These are phyloP conservation scores for Mycogone perniciosa DNA, from an alignment of 2,329 filamentous ascomycete genomes.

Conservation along the genomic window DNA sequence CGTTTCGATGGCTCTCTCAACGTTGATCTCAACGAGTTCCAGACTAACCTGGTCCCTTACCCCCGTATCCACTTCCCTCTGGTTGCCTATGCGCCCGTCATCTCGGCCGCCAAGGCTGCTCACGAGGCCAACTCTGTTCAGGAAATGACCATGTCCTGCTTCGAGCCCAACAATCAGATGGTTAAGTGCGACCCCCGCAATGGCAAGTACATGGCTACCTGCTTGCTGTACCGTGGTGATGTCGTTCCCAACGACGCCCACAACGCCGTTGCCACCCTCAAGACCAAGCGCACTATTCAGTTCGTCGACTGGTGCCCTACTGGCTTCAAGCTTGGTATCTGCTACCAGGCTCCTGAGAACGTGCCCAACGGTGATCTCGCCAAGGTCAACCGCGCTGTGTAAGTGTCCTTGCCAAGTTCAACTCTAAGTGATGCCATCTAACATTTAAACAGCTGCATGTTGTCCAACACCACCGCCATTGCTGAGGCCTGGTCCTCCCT, in stretches of 20 bases:
- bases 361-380: conserved; percentile 96
- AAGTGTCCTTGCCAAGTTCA: conserved; percentile 40
- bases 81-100: conserved; percentile 89
- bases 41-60: conserved; percentile 99
- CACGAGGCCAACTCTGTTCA: conserved; percentile 98
- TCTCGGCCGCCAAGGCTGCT: conserved; percentile 90
- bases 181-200: conserved; percentile 98
- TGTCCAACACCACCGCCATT: conserved; percentile 97
- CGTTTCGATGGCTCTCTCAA: conserved; percentile 98
- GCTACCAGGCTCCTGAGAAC: conserved; percentile 95
- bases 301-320: conserved; percentile 99
- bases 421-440: not conserved
- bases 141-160: conserved; percentile 98
- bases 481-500: conserved; percentile 96
- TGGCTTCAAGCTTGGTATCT: conserved; percentile 99
- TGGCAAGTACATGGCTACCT: conserved; percentile 99
- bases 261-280: conserved; percentile 86
- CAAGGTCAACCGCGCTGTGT: conserved; percentile 97
- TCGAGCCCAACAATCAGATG: conserved; percentile 99
- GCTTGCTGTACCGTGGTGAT: conserved; percentile 95
- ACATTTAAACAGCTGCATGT: conserved; percentile 69
- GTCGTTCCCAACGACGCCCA: conserved; percentile 96
- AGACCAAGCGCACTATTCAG: conserved; percentile 99
- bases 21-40: conserved; percentile 99
- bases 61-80: conserved; percentile 99